Evolutionary conservation across 179 eudicot genomes (phyloP), one percentile per base, ranked within the genome.

Genomic region (Beta corolliflora): DNA sequence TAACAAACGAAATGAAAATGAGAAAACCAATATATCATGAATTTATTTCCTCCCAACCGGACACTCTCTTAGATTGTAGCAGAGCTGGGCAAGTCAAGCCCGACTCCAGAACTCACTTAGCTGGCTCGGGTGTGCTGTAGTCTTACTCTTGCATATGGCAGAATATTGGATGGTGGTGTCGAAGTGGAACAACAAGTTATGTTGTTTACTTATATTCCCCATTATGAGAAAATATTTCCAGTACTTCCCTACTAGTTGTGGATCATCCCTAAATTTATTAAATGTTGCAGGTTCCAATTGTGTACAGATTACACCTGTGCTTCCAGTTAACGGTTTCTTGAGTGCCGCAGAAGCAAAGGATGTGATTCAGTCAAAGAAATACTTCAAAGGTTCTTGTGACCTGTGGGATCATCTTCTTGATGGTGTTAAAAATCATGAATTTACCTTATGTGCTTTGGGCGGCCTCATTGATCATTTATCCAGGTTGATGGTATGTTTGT

Each of bases 401-500:
- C 72, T 63, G 61, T 90, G 91, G 93, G 87, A 91, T 85, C 77
- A 83, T 78, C 84, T 86, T 77, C 82, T 88, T 83, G 92, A 90
- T 86, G 89, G 91, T 70, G 86, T 93, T 76, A 31, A 76, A 60
- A 85, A 90, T 79, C 85, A 82, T 80, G 97, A 89, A 73, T 79
- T 90, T 87, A 88, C 95, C 75, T 78, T 94, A 80, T 82, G 92
- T 90, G 97, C 99, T 84, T 91, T 97, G 83, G 98, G 99, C 79
- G 91, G 91, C 52, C 97, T 97, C 79, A 72, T 90, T 59, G 89
- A 86, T 88, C 93, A 97, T 84, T 83, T 94, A 76, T 87, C 91
- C 52, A 87, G 99, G 83, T 67, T 94, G 82, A 93, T 90, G 98
- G 99, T 93, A 89, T 87, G 91, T 58, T 69, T 55, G 21, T 65